Percentiles rank a stretch among this genome's conserved stretches.
phyloP scores from a whole-genome alignment of 1,284 basidiomycete species.

The Sanguinoderma infundibulare region DNA sequence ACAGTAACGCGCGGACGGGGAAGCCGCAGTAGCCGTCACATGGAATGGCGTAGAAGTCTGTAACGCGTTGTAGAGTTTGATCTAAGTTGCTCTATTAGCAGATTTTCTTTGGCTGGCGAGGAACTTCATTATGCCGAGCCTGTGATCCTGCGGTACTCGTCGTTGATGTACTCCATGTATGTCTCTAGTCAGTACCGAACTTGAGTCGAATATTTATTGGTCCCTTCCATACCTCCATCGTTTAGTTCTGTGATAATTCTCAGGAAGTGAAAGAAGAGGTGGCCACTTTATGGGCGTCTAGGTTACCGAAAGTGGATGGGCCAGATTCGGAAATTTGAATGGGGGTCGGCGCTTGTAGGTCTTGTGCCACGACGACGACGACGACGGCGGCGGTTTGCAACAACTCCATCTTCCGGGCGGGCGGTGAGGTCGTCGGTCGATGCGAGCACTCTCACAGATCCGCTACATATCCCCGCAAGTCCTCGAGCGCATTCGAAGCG shows the following conservation, averaged over 20 bases:
- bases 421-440: not conserved
- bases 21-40: constrained; percentile 19
- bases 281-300: not conserved
- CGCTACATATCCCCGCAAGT: not conserved
- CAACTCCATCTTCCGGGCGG: not conserved
- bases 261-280: no score
- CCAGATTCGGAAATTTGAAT: not conserved
- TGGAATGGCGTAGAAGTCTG: not conserved
- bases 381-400: not conserved
- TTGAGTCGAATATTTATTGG: no score
- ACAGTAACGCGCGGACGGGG: constrained; percentile 31
- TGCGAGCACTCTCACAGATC: not conserved
- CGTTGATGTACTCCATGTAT: no score
- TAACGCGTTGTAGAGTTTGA: not conserved
- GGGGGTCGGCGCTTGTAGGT: not conserved
- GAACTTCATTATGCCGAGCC: no score
- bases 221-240: no score
- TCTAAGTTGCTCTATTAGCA: no score
- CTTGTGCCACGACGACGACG: not conserved
- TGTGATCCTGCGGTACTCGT: no score
- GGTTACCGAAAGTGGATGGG: not conserved
- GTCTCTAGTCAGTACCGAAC: no score
- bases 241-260: no score
- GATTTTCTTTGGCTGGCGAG: no score
- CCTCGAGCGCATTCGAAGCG: not conserved